Percentiles rank a stretch among this genome's conserved stretches.
Evolutionary conservation across 768 basidiomycete species (phyloP).

Genomic region (Phallus indusiatus): DNA sequence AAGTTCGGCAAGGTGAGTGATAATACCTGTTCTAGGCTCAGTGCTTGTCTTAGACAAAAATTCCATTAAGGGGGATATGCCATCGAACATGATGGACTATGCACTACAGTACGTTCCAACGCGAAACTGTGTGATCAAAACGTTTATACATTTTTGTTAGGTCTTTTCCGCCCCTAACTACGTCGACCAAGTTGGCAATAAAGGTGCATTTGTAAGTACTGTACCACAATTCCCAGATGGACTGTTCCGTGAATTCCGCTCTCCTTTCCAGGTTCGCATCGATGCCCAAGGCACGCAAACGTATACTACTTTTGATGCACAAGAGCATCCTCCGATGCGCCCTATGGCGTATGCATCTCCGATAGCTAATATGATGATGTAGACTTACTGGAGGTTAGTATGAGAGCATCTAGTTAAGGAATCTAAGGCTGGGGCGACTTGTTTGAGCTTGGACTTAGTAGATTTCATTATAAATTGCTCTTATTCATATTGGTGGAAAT

Average conservation of each 20-base stretch:
- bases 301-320: conserved; percentile 79
- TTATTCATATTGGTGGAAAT: too few species aligned
- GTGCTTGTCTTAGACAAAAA: not conserved
- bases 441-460: too few species aligned
- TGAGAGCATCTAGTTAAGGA: not conserved
- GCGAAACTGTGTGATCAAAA: conserved; percentile 11
- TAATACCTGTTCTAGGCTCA: not conserved
- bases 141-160: conserved; percentile 27
- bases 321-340: conserved; percentile 79
- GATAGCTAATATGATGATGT: conserved; percentile 64
- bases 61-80: conserved; percentile 72
- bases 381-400: conserved; percentile 12
- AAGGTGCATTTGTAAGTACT: conserved; percentile 74
- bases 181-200: conserved; percentile 85
- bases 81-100: conserved; percentile 88
- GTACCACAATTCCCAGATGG: conserved; percentile 21
- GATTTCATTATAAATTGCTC: too few species aligned
- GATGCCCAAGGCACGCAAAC: conserved; percentile 63
- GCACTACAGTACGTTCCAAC: conserved; percentile 65
- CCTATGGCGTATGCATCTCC: conserved; percentile 85
- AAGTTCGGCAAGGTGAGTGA: conserved; percentile 78
- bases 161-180: conserved; percentile 95
- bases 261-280: conserved; percentile 59
- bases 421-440: too few species aligned
- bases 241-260: not conserved